Conservation (phyloP, 345 rosid genomes). For the Cardamine chenopodiifolia region DNA sequence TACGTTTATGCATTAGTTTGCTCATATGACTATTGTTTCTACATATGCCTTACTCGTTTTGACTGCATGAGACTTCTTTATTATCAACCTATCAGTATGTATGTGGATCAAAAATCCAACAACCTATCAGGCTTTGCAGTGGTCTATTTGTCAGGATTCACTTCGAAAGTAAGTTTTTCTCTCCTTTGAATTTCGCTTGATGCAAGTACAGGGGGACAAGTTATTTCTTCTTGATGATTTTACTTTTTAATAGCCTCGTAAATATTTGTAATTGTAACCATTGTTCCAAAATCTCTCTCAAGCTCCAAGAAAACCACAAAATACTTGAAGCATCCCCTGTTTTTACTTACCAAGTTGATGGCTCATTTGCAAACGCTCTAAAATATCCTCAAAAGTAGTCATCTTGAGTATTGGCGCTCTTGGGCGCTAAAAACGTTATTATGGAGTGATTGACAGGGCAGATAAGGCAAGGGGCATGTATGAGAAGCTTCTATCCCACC, state of each 20-base stretch:
- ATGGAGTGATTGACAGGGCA: constrained; percentile 51
- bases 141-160: constrained; percentile 95
- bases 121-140: constrained; percentile 72
- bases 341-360: constrained; percentile 1
- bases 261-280: neutral
- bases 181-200: neutral
- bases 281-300: neutral
- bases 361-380: neutral
- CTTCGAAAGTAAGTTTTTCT: constrained; percentile 47
- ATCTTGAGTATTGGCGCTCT: constrained; percentile 10
- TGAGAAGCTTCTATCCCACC: constrained; percentile 86
- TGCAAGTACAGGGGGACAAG: neutral
- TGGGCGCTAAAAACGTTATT: neutral
- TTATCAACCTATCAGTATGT: constrained; percentile 19
- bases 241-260: neutral
- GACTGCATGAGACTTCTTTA: constrained; percentile 7
- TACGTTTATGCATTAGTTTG: constrained; percentile 20
- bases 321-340: constrained; percentile 1
- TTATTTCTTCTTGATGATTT: neutral
- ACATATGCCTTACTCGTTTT: neutral
- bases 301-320: constrained; percentile 20
- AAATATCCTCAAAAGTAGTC: neutral
- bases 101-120: constrained; percentile 15
- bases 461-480: constrained; percentile 75
- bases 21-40: neutral